phyloP scores from a whole-genome alignment of 1,139 yeast genomes.

The Pichia sp. region DNA sequence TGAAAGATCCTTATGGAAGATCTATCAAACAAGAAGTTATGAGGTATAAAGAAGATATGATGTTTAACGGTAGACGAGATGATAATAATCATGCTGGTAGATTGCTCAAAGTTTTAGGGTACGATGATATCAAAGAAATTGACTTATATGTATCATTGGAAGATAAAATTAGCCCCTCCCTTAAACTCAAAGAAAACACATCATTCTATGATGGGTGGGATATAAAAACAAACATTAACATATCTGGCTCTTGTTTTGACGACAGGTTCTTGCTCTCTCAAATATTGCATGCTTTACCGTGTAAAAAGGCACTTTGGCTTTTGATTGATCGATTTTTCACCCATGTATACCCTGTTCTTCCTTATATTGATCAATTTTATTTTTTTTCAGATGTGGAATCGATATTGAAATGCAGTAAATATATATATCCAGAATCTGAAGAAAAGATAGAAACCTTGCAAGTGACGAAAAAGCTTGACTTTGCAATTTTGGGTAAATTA shows the following conservation, averaged over 20 bases:
- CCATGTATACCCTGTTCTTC: constrained; percentile 39
- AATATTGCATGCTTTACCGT: constrained; percentile 39
- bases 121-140: constrained; percentile 28
- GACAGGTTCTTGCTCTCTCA: constrained; percentile 22
- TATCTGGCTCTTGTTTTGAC: not conserved
- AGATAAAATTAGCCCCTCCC: not conserved
- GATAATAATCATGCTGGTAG: constrained; percentile 26
- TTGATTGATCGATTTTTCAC: constrained; percentile 39
- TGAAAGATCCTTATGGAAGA: constrained; percentile 40
- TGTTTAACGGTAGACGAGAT: constrained; percentile 17
- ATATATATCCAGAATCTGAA: constrained; percentile 16
- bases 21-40: constrained; percentile 29
- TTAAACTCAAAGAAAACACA: too few species aligned
- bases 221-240: not conserved
- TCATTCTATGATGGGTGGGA: not conserved
- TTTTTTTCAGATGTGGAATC: constrained; percentile 27
- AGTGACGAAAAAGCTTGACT: constrained; percentile 37
- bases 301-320: constrained; percentile 38
- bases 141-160: not conserved
- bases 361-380: constrained; percentile 40
- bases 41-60: constrained; percentile 26
- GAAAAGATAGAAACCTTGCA: constrained; percentile 21
- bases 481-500: constrained; percentile 39
- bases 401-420: constrained; percentile 24
- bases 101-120: constrained; percentile 30